Conservation (phyloP, 2,329 filamentous ascomycete genomes). For the Cladosporium sp. region DNA sequence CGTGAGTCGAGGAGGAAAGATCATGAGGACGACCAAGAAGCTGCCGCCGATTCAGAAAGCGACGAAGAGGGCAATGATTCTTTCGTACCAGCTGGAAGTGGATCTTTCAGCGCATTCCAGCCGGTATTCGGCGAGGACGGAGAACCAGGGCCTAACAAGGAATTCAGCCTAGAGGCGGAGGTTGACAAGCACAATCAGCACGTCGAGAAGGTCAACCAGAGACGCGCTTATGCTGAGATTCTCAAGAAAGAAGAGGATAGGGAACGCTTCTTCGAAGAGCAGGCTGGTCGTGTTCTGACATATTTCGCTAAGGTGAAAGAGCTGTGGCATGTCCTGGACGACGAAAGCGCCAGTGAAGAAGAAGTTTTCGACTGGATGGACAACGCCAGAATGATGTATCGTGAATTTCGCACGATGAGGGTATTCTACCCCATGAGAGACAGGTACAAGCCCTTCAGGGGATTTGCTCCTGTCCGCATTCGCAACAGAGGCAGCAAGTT, state of each 20-base stretch:
- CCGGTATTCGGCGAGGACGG: background rate
- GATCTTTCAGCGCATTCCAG: background rate
- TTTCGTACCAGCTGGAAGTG: background rate
- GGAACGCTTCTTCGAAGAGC: constrained; percentile 18
- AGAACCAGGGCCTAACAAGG: background rate
- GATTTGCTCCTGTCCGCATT: constrained; percentile 22
- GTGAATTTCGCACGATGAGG: constrained; percentile 58
- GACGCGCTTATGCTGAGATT: constrained; percentile 9
- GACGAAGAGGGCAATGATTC: constrained; percentile 2
- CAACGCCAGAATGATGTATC: constrained; percentile 52
- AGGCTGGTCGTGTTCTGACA: constrained; percentile 16
- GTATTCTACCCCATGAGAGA: constrained; percentile 54
- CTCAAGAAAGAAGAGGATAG: constrained; percentile 15
- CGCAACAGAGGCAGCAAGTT: constrained; percentile 13
- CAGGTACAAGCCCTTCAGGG: constrained; percentile 46
- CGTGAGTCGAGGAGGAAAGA: constrained; percentile 1
- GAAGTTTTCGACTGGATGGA: constrained; percentile 55
- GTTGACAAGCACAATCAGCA: background rate
- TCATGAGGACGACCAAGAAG: background rate
- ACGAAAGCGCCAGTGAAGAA: constrained; percentile 43
- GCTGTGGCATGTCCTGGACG: constrained; percentile 39
- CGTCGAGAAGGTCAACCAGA: background rate
- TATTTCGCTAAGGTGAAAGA: constrained; percentile 38
- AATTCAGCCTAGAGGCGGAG: background rate
- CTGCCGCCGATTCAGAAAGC: background rate